phyloP scores from a whole-genome alignment of 2,329 filamentous ascomycete species.

The Cercospora sesami region DNA sequence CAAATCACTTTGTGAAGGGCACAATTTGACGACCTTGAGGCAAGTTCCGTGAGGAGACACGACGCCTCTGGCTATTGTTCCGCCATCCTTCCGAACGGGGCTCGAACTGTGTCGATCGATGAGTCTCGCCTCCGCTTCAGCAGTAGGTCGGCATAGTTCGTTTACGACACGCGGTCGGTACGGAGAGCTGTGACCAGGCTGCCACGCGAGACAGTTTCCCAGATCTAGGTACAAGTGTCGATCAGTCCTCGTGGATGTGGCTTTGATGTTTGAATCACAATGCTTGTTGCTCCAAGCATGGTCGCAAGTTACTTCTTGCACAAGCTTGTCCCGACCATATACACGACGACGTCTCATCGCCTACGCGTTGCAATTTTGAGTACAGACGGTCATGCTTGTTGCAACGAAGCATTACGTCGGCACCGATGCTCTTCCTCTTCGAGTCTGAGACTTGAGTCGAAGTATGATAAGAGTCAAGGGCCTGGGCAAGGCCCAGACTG shows the following conservation, averaged over 20 bases:
- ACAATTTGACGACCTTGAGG: neutral
- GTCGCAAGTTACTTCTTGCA: neutral
- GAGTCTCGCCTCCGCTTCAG: neutral
- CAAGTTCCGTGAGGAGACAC: neutral
- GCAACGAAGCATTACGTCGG: neutral
- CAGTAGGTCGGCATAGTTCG: neutral
- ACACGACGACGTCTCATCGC: neutral
- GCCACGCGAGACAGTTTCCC: neutral
- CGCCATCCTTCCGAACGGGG: neutral
- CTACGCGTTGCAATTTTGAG: neutral
- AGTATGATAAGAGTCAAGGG: neutral
- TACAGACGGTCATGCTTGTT: neutral
- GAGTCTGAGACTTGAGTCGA: neutral
- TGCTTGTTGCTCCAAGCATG: neutral
- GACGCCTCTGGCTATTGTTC: neutral
- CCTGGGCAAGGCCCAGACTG: neutral
- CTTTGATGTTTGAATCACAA: neutral
- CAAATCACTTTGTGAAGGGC: neutral
- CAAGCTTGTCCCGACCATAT: neutral
- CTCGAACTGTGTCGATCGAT: neutral
- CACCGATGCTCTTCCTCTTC: neutral
- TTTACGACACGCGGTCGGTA: neutral
- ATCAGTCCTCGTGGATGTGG: neutral
- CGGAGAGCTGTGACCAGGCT: neutral
- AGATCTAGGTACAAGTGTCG: neutral